phyloP scores from a whole-genome alignment of 2,329 filamentous ascomycete species.

The Chaetomium sp. region DNA sequence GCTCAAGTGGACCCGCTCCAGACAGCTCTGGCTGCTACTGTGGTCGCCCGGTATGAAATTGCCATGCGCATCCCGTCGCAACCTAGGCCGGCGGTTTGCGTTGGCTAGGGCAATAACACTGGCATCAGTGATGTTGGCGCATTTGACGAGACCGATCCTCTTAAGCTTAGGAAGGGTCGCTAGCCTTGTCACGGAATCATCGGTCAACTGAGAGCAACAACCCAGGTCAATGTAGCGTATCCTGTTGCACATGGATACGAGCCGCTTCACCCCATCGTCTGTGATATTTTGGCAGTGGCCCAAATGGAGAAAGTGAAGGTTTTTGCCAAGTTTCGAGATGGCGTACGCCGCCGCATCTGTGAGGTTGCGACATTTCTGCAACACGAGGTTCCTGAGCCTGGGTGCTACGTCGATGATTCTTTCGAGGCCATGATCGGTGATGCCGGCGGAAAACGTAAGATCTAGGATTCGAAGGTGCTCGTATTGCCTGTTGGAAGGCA shows the following conservation, averaged over 20 bases:
- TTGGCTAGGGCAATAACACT: slow-evolving; percentile 81
- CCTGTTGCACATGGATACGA: slow-evolving; percentile 81
- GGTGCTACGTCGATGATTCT: slow-evolving; percentile 84
- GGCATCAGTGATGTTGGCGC: slow-evolving; percentile 78
- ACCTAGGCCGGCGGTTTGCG: slow-evolving; percentile 50
- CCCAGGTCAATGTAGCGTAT: slow-evolving; percentile 97
- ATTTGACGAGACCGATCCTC: slow-evolving; percentile 92
- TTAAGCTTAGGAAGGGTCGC: slow-evolving; percentile 87
- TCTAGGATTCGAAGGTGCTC: slow-evolving; percentile 91
- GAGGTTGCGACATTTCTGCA: slow-evolving; percentile 90
- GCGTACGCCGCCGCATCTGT: slow-evolving; percentile 83
- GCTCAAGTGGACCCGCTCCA: slow-evolving; percentile 92
- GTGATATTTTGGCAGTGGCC: slow-evolving; percentile 91
- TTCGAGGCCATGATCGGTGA: slow-evolving; percentile 82
- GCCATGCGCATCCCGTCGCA: slow-evolving; percentile 43
- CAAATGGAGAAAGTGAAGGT: slow-evolving; percentile 91
- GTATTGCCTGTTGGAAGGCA: slow-evolving; percentile 63
- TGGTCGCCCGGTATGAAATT: slow-evolving; percentile 38
- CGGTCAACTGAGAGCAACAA: slow-evolving; percentile 86
- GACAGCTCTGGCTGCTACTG: slow-evolving; percentile 53
- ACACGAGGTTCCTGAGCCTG: slow-evolving; percentile 81
- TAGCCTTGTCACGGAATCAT: slow-evolving; percentile 75
- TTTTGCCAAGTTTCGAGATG: slow-evolving; percentile 87
- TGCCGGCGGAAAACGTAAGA: slow-evolving; percentile 75
- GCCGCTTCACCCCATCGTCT: slow-evolving; percentile 74